phyloP scores from a whole-genome alignment of 208 protist genomes.

The Kentomonas sorsogonicus region DNA sequence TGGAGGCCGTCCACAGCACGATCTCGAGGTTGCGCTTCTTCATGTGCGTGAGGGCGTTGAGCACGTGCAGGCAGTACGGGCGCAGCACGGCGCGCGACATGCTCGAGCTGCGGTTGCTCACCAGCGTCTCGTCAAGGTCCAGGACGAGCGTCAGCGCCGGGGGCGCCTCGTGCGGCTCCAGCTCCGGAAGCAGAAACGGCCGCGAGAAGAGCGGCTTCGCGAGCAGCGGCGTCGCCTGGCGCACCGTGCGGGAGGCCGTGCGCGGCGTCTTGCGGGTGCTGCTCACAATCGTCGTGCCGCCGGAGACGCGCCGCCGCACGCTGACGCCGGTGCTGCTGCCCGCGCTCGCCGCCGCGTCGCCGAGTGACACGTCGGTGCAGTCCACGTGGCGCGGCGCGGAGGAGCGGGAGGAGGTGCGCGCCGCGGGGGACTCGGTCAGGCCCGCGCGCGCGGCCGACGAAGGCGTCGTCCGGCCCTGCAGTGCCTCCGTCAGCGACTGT shows the following conservation, averaged over 20 bases:
- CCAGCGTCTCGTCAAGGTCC: constrained; percentile 91
- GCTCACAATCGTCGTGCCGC: not conserved
- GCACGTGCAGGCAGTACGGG: constrained; percentile 81
- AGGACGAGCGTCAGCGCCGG: constrained; percentile 85
- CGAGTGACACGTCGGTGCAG: not conserved
- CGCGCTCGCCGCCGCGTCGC: too few relatives aligned
- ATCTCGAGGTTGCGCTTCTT: constrained; percentile 84
- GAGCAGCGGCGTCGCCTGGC: not conserved
- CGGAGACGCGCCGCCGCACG: not conserved
- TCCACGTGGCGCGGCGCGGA: too few relatives aligned
- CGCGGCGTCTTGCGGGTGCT: constrained; percentile 1
- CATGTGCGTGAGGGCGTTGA: constrained; percentile 83
- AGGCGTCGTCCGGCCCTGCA: too few relatives aligned
- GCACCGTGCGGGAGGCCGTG: constrained; percentile 1
- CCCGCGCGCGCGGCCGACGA: constrained; percentile 14
- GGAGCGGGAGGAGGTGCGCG: constrained; percentile 1
- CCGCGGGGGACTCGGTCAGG: constrained; percentile 11
- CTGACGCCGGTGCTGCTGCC: too few relatives aligned
- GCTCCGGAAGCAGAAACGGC: constrained; percentile 41
- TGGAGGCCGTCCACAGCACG: constrained; percentile 91
- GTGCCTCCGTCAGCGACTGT: too few relatives aligned
- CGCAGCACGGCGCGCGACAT: constrained; percentile 62
- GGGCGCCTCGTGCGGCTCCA: constrained; percentile 37
- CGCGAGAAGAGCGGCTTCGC: constrained; percentile 55
- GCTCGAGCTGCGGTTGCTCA: constrained; percentile 73